phyloP scores from a whole-genome alignment of 805 yeast genomes.

The Hanseniaspora occidentalis region DNA sequence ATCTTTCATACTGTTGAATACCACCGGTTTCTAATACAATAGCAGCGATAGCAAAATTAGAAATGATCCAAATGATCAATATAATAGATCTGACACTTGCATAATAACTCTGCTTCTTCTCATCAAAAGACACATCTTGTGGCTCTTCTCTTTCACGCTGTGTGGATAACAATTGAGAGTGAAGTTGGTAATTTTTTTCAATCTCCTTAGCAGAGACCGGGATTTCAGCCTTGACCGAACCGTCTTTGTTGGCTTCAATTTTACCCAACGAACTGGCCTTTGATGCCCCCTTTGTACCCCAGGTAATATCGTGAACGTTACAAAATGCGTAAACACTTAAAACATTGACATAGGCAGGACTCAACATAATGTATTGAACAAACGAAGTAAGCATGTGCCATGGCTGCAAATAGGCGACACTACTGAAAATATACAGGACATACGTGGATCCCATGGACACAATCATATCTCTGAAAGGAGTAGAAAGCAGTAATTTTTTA shows the following conservation, averaged over 20 bases:
- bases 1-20: conserved; percentile 30
- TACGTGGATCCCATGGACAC: conserved; percentile 83
- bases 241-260: conserved; percentile 58
- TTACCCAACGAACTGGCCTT: conserved; percentile 67
- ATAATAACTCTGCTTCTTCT: conserved; percentile 66
- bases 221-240: conserved; percentile 53
- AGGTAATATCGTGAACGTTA: conserved; percentile 89
- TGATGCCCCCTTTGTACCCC: conserved; percentile 92
- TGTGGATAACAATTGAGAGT: conserved; percentile 41
- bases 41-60: conserved; percentile 72
- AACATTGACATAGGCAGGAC: conserved; percentile 86
- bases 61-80: conserved; percentile 78
- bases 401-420: conserved; percentile 77
- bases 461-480: conserved; percentile 72
- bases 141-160: conserved; percentile 27
- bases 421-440: conserved; percentile 63
- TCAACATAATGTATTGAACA: conserved; percentile 65
- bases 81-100: conserved; percentile 85
- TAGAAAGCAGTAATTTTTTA: conserved; percentile 41
- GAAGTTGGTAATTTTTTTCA: conserved; percentile 57
- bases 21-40: conserved; percentile 83
- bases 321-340: conserved; percentile 91
- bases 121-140: conserved; percentile 29
- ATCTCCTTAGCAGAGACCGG: conserved; percentile 71
- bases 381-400: conserved; percentile 87